Conservation (phyloP, 495 filamentous ascomycete genomes). For the Neurospora sp. region DNA sequence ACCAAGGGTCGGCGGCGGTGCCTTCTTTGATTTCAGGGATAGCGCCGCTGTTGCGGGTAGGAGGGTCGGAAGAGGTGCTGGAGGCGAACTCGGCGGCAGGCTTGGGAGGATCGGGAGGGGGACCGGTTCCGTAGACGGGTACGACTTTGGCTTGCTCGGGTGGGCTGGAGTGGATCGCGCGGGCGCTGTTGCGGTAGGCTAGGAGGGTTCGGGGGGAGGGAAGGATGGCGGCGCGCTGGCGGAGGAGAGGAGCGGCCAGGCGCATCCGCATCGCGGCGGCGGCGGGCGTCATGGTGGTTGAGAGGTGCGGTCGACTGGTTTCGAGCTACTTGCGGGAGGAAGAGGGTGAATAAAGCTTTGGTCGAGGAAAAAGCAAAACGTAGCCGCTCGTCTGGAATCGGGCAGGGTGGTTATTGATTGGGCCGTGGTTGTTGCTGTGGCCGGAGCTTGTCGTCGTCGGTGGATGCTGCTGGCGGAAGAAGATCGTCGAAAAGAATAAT, state of each 20-base stretch:
- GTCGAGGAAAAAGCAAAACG: neutral
- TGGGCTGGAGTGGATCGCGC: constrained; percentile 31
- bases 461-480: neutral
- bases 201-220: neutral
- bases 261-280: constrained; percentile 8
- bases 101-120: constrained; percentile 67
- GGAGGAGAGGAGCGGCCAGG: constrained; percentile 3
- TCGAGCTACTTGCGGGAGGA: neutral
- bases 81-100: constrained; percentile 41
- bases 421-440: neutral
- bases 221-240: neutral
- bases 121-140: constrained; percentile 69
- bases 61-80: neutral
- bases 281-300: neutral
- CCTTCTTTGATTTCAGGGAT: neutral
- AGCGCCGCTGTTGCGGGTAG: neutral
- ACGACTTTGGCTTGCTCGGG: constrained; percentile 36
- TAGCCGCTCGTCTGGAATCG: neutral
- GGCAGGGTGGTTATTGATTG: neutral
- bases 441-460: neutral
- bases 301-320: neutral
- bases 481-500: neutral
- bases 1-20: constrained; percentile 23
- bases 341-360: neutral
- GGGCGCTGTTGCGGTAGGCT: neutral